These are phyloP conservation scores for Pseudopithomyces chartarum DNA, from an alignment of 2,329 filamentous ascomycete genomes.

Conservation along the genomic window DNA sequence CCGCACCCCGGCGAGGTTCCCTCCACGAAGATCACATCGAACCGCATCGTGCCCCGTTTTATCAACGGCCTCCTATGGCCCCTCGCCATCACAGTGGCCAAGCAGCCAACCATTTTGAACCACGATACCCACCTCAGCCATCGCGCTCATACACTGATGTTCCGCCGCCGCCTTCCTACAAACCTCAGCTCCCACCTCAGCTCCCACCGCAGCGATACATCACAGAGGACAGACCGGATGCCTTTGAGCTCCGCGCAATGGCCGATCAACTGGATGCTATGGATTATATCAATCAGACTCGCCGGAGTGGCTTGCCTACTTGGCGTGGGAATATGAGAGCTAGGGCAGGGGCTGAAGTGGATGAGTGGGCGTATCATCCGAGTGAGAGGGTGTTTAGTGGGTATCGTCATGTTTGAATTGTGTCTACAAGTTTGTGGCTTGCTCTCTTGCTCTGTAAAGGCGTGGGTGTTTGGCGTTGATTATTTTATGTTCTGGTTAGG, in stretches of 20 bases:
- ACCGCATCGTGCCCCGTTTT: background rate
- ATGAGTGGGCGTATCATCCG: slow-evolving; percentile 4
- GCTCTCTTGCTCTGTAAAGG: background rate
- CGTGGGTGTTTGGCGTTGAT: background rate
- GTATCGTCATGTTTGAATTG: background rate
- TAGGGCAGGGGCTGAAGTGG: background rate
- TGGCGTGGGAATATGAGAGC: background rate
- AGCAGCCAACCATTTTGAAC: background rate
- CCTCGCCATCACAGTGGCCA: slow-evolving; percentile 6
- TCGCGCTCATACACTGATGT: background rate
- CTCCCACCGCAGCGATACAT: background rate
- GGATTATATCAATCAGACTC: background rate
- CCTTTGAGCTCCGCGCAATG: background rate
- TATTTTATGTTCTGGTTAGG: background rate
- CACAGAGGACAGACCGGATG: background rate
- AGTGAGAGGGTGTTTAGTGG: background rate
- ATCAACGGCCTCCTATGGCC: background rate
- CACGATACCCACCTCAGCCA: background rate
- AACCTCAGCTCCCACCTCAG: background rate
- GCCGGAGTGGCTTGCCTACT: background rate
- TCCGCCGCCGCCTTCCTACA: background rate
- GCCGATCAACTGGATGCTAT: background rate
- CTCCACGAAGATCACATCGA: slow-evolving; percentile 3
- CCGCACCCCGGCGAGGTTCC: slow-evolving; percentile 7
- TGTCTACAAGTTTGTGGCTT: background rate